Evolutionary conservation across 305 asterid species (phyloP).

Genomic region (Andrographis paniculata): DNA sequence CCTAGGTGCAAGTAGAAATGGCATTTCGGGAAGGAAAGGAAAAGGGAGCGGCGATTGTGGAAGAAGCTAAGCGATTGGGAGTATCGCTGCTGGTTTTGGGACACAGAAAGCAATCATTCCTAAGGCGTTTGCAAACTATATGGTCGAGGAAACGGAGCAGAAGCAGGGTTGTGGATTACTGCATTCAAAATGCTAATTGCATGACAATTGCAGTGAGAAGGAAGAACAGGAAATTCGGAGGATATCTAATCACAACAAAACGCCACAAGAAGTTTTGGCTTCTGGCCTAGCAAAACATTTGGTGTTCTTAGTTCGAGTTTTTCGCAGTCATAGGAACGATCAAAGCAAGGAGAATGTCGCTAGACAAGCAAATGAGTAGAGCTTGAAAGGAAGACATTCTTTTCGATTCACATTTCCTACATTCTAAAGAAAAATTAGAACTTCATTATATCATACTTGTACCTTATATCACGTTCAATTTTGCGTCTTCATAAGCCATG

Average conservation of each 20-base stretch:
- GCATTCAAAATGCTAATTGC: slow-evolving; percentile 71
- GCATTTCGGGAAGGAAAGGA: slow-evolving; percentile 52
- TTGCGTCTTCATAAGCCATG: slow-evolving; percentile 4
- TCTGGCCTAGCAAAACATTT: slow-evolving; percentile 41
- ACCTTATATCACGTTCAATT: slow-evolving; percentile 7
- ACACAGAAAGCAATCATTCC: slow-evolving; percentile 42
- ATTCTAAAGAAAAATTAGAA: slow-evolving; percentile 2
- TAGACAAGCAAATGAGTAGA: slow-evolving; percentile 11
- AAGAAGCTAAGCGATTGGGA: slow-evolving; percentile 44
- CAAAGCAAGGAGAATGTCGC: background rate
- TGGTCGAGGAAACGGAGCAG: slow-evolving; percentile 36
- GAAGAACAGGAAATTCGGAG: slow-evolving; percentile 60
- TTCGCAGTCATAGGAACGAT: background rate
- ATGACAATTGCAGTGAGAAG: slow-evolving; percentile 81
- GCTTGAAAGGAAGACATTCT: background rate
- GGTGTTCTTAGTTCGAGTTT: background rate
- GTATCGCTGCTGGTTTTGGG: slow-evolving; percentile 67
- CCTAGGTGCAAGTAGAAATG: slow-evolving; percentile 62
- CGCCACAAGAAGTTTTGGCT: slow-evolving; percentile 90
- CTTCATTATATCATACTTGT: slow-evolving; percentile 8
- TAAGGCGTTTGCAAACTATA: slow-evolving; percentile 52
- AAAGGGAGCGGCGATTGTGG: slow-evolving; percentile 57
- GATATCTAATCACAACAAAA: slow-evolving; percentile 78
- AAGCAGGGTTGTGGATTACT: slow-evolving; percentile 49
- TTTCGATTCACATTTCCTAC: background rate